Percentiles rank a stretch among this genome's conserved stretches.
Evolutionary conservation across 2,329 filamentous ascomycete genomes (phyloP).

Genomic region (Oidium heveae): DNA sequence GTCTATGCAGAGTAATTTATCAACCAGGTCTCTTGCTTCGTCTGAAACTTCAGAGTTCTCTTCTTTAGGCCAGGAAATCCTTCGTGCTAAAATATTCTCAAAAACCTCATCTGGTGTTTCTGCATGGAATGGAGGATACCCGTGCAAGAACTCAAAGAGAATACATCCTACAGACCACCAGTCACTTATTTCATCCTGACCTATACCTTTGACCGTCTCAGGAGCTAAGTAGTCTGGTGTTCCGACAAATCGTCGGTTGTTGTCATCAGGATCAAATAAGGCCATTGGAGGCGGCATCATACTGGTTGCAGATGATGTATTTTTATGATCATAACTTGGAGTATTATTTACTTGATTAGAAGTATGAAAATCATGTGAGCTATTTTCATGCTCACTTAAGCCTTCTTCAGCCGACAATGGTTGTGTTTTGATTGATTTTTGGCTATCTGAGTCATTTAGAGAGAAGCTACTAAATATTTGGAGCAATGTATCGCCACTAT

Average conservation of each 20-base stretch:
- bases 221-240: slow-evolving; percentile 93
- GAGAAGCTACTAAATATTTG: slow-evolving; percentile 63
- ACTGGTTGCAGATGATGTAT: slow-evolving; percentile 33
- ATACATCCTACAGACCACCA: slow-evolving; percentile 99
- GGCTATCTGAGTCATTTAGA: slow-evolving; percentile 32
- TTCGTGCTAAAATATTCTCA: slow-evolving; percentile 76
- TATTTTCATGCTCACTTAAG: slow-evolving; percentile 41
- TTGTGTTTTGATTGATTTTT: slow-evolving; percentile 13
- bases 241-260: slow-evolving; percentile 75
- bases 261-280: slow-evolving; percentile 85
- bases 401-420: slow-evolving; percentile 46
- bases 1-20: slow-evolving; percentile 67
- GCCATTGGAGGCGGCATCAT: slow-evolving; percentile 86
- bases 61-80: slow-evolving; percentile 79
- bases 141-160: slow-evolving; percentile 85
- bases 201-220: slow-evolving; percentile 83
- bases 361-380: slow-evolving; percentile 52
- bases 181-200: slow-evolving; percentile 94
- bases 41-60: slow-evolving; percentile 54
- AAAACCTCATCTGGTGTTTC: slow-evolving; percentile 80
- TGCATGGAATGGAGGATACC: slow-evolving; percentile 82
- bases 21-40: slow-evolving; percentile 85
- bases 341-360: slow-evolving; percentile 26
- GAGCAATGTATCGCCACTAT: slow-evolving; percentile 71
- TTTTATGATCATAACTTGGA: slow-evolving; percentile 22